These are phyloP conservation scores for Wickerhamiella kazuoi DNA, from an alignment of 805 yeast species.

Conservation along the genomic window DNA sequence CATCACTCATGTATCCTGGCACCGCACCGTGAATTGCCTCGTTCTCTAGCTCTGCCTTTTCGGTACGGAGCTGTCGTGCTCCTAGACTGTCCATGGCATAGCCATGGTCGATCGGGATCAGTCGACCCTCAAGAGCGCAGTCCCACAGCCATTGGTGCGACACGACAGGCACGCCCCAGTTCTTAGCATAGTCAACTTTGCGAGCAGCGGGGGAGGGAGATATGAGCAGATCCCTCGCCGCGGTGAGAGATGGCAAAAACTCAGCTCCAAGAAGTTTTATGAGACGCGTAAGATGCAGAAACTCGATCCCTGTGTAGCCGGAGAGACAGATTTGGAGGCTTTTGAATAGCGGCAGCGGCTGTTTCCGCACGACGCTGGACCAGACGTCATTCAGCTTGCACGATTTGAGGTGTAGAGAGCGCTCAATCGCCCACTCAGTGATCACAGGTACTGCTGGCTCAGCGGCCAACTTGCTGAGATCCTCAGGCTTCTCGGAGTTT, in stretches of 20 bases:
- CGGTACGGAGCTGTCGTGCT: not conserved
- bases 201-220: slow-evolving; percentile 13
- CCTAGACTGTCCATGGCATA: slow-evolving; percentile 3
- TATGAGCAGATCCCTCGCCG: slow-evolving; percentile 38
- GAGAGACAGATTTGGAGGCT: slow-evolving; percentile 33
- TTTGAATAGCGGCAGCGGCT: slow-evolving; percentile 16
- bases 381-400: slow-evolving; percentile 36
- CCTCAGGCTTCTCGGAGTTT: slow-evolving; percentile 14
- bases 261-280: slow-evolving; percentile 36
- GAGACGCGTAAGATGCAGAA: slow-evolving; percentile 50
- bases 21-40: too few relatives aligned
- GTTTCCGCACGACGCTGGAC: slow-evolving; percentile 28
- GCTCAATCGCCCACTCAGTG: slow-evolving; percentile 71
- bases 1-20: too few relatives aligned
- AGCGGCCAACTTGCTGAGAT: slow-evolving; percentile 6
- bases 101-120: not conserved
- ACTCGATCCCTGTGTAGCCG: slow-evolving; percentile 65
- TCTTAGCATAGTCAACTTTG: slow-evolving; percentile 19
- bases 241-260: slow-evolving; percentile 31
- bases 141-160: slow-evolving; percentile 24
- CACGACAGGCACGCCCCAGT: slow-evolving; percentile 24
- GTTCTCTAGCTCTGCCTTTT: too few relatives aligned
- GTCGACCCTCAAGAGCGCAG: slow-evolving; percentile 13
- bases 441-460: slow-evolving; percentile 22
- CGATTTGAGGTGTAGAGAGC: slow-evolving; percentile 42